Evolutionary conservation across 129 eudicot genomes (phyloP).

Genomic region (Erigeron canadensis): DNA sequence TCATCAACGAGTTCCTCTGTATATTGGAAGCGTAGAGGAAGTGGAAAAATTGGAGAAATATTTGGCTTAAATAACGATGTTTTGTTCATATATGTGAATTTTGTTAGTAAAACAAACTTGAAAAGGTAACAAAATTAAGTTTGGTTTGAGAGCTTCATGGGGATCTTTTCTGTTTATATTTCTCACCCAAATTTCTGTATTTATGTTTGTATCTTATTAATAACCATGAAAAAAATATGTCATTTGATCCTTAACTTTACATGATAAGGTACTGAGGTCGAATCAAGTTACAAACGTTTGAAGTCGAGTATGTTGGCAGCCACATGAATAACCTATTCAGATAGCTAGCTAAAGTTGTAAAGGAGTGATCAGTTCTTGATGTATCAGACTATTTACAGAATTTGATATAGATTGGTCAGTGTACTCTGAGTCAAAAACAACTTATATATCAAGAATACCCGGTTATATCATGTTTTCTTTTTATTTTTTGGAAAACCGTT

Average conservation of each 20-base stretch:
- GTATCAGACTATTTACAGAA: too few relatives aligned
- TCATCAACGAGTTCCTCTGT: slow-evolving; percentile 91
- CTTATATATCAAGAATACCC: too few relatives aligned
- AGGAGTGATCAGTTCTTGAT: too few relatives aligned
- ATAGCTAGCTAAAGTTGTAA: too few relatives aligned
- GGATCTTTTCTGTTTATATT: neutral
- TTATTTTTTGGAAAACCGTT: too few relatives aligned
- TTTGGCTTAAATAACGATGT: slow-evolving; percentile 41
- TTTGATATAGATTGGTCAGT: too few relatives aligned
- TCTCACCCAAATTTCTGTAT: neutral
- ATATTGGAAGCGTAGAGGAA: slow-evolving; percentile 87
- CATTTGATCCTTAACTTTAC: neutral
- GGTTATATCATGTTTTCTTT: too few relatives aligned
- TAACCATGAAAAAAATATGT: too few relatives aligned
- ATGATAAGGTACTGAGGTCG: neutral
- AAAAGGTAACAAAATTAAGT: neutral
- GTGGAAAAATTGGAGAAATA: slow-evolving; percentile 92
- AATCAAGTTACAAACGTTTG: neutral
- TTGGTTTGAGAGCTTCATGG: slow-evolving; percentile 1
- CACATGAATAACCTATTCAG: too few relatives aligned
- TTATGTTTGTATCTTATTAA: neutral
- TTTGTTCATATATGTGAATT: neutral
- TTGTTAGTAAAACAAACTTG: neutral
- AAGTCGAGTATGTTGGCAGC: too few relatives aligned
- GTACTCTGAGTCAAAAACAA: too few relatives aligned